Percentiles rank a stretch among this genome's conserved stretches.
These are phyloP conservation scores for Paramecium tetraurelia DNA, from an alignment of 73 alveolate genomes.

Conservation along the genomic window DNA sequence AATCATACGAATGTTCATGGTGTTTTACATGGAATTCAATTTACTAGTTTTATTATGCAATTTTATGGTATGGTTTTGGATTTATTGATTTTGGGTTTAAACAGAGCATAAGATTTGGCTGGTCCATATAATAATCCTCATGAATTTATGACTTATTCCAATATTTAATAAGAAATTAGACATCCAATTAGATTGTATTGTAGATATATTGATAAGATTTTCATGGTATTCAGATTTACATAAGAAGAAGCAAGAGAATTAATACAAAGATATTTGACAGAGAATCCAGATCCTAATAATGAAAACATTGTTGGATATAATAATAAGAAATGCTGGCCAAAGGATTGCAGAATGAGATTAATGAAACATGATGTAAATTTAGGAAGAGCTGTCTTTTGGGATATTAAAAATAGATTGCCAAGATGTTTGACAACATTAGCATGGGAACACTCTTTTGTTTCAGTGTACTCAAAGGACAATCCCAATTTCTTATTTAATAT, in stretches of 20 bases:
- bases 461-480: conserved; percentile 99
- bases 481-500: conserved; percentile 99
- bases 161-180: conserved; percentile 95
- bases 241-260: conserved; percentile 99
- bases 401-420: conserved; percentile 98
- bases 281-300: conserved; percentile 99
- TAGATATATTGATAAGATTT: conserved; percentile 98
- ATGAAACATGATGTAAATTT: conserved; percentile 99
- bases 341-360: conserved; percentile 99
- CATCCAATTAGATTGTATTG: conserved; percentile 99
- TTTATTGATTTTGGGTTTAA: conserved; percentile 96
- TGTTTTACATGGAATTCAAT: conserved; percentile 97
- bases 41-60: conserved; percentile 89
- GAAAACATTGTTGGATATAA: conserved; percentile 98
- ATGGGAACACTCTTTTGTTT: conserved; percentile 99
- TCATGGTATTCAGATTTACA: conserved; percentile 95
- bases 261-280: conserved; percentile 98
- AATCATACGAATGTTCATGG: conserved; percentile 99
- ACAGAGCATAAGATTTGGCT: conserved; percentile 99
- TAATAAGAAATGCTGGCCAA: conserved; percentile 99
- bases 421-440: conserved; percentile 97
- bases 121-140: conserved; percentile 97
- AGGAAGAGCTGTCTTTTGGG: conserved; percentile 99
- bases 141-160: conserved; percentile 96
- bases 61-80: conserved; percentile 94